Conservation (phyloP, 352 stramenopile species). For the Aphanomyces euteiches region DNA sequence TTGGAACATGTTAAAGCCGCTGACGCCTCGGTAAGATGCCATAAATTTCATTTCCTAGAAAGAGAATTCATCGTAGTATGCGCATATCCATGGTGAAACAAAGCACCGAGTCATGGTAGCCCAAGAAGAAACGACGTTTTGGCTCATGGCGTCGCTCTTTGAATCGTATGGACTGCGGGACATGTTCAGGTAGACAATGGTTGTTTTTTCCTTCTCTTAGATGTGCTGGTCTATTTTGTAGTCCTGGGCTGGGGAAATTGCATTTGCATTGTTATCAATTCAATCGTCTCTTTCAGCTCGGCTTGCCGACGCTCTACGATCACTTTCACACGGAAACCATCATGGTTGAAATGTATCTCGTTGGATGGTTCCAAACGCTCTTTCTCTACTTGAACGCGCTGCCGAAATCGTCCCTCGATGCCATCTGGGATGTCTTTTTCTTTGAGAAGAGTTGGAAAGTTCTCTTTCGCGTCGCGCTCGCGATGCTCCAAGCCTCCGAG, state of each 20-base stretch:
- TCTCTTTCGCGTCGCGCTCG: conserved; percentile 62
- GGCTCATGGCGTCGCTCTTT: conserved; percentile 76
- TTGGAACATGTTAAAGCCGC: conserved; percentile 66
- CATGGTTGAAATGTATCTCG: conserved; percentile 82
- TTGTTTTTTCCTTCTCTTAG: not conserved
- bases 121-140: conserved; percentile 75
- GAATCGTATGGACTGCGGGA: conserved; percentile 73
- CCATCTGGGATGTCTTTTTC: conserved; percentile 85
- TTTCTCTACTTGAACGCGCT: conserved; percentile 85
- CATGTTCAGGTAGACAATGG: conserved; percentile 50
- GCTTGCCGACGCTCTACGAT: conserved; percentile 48
- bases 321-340: conserved; percentile 79
- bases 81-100: conserved; percentile 25
- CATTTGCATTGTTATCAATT: conserved; percentile 81
- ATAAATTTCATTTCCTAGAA: not conserved
- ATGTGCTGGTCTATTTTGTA: conserved; percentile 4
- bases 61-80: not conserved
- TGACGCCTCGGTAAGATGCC: conserved; percentile 5
- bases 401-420: conserved; percentile 57
- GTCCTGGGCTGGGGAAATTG: conserved; percentile 59
- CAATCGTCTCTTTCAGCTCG: conserved; percentile 60
- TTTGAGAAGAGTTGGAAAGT: conserved; percentile 87
- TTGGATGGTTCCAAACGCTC: conserved; percentile 86
- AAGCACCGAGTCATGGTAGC: conserved; percentile 38
- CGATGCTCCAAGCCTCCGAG: conserved; percentile 64